phyloP scores from a whole-genome alignment of 352 stramenopile species.

The Phytophthora megakarya region DNA sequence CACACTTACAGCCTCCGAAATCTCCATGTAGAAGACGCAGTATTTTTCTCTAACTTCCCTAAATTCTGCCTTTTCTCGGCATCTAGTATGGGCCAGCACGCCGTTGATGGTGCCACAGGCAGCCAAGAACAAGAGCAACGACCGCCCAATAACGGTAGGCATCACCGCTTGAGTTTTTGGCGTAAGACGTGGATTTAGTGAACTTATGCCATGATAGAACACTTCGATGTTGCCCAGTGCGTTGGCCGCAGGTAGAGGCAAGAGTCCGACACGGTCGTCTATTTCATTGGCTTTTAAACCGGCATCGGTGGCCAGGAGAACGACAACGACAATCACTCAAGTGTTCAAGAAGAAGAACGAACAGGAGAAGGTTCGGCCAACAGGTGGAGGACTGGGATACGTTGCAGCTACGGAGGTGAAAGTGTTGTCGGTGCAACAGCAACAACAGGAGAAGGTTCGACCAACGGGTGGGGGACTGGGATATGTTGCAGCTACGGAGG shows the following conservation, averaged over 20 bases:
- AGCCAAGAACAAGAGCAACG: conserved; percentile 39
- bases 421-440: conserved; percentile 26
- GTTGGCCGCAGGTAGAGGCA: conserved; percentile 43
- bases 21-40: neutral
- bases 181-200: neutral
- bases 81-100: conserved; percentile 57
- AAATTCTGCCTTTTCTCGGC: conserved; percentile 17
- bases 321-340: conserved; percentile 10
- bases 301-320: conserved; percentile 51
- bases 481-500: conserved; percentile 48
- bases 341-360: conserved; percentile 27
- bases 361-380: conserved; percentile 8
- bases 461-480: conserved; percentile 32
- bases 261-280: conserved; percentile 39
- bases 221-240: conserved; percentile 56
- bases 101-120: conserved; percentile 60
- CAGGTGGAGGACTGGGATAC: conserved; percentile 42
- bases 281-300: conserved; percentile 67
- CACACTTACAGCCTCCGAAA: neutral
- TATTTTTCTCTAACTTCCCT: conserved; percentile 1
- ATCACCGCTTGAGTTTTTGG: conserved; percentile 36
- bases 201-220: conserved; percentile 26
- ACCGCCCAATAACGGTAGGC: conserved; percentile 5
- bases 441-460: conserved; percentile 10
- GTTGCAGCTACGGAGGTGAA: conserved; percentile 49